Evolutionary conservation across 139 green algal genomes (phyloP), one percentile per base, ranked within the genome.

Genomic region (Picochlorum costavermella): DNA sequence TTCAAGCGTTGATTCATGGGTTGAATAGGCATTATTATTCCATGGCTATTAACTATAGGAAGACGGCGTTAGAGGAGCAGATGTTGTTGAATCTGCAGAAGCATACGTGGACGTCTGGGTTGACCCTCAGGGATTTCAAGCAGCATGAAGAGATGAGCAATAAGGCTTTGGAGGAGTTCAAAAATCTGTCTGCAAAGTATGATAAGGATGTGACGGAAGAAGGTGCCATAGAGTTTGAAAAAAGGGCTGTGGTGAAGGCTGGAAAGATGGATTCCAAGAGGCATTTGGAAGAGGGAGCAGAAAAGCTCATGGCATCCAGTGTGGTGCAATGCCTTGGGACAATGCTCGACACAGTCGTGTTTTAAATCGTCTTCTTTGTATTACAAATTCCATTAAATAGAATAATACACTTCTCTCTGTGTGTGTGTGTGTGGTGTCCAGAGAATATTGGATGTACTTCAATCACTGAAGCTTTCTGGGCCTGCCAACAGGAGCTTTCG

Each of bases 21-120:
- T 83, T 98, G 14, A 98, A 98, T 82, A 73, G 94, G 40, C 94
- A 99, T 82, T 99, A 99, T 77, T 99, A 99, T 85, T 93, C 81
- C 64, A 96, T 99, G n/a, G 87, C 82, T 55, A 99, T 99, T 75
- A 96, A 91, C 72, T 98, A 98, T 76, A 78, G 88, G 48, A 99
- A 99, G 86, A 95, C 96, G 51, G 86, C 93, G 81, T 82, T 98
- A 61, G 94, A 99, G 85, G 94, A 99, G 83, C 81, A 79, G 28
- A 99, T 99, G 94, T 84, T 99, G 66, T 76, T 98, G 26, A 98
- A 98, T 81, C 77, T 99, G 74, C 67, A 90, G 72, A 92, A 94
- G 67, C 84, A 90, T 73, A 88, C 83, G 6, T 98, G 93, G 94
- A 89, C 85, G 1, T 74, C 87, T 13, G 93, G 93, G 3, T 80